phyloP scores from a whole-genome alignment of 2,329 filamentous ascomycete genomes.

The Lasiodiplodia sp. region DNA sequence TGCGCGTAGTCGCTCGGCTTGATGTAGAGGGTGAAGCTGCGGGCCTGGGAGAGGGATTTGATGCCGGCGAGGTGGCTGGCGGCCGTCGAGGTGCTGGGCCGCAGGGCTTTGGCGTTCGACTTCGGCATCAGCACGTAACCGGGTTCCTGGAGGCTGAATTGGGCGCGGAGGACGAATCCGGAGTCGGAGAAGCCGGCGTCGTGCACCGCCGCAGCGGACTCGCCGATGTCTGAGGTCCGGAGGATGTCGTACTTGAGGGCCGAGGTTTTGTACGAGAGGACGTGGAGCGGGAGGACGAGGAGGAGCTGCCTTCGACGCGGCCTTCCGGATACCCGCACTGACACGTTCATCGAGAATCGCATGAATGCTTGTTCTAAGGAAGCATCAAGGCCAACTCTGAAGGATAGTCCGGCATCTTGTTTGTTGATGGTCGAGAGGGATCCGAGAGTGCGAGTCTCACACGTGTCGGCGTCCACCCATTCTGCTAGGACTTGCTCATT shows the following conservation, averaged over 20 bases:
- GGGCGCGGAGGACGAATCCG: slow-evolving; percentile 1
- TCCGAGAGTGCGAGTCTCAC: slow-evolving; percentile 5
- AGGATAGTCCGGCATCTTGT: slow-evolving; percentile 10
- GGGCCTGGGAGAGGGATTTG: slow-evolving; percentile 3
- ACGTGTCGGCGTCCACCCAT: slow-evolving; percentile 9
- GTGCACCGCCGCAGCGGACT: slow-evolving; percentile 1
- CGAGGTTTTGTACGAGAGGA: not conserved
- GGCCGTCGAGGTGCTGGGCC: slow-evolving; percentile 20
- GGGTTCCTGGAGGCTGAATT: slow-evolving; percentile 12
- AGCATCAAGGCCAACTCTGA: slow-evolving; percentile 18
- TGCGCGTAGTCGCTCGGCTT: slow-evolving; percentile 28
- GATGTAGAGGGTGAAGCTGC: slow-evolving; percentile 8
- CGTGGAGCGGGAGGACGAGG: slow-evolving; percentile 12
- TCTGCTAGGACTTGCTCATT: slow-evolving; percentile 23
- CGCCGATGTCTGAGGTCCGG: slow-evolving; percentile 1
- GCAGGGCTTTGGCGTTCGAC: slow-evolving; percentile 15
- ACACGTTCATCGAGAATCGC: slow-evolving; percentile 22
- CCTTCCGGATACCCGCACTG: slow-evolving; percentile 8
- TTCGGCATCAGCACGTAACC: slow-evolving; percentile 24
- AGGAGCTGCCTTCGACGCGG: slow-evolving; percentile 8
- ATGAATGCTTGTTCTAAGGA: slow-evolving; percentile 9
- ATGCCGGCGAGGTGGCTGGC: slow-evolving; percentile 2
- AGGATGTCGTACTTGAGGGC: slow-evolving; percentile 6
- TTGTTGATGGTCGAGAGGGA: slow-evolving; percentile 18
- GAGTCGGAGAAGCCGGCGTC: slow-evolving; percentile 25